Conservation (phyloP, 139 green algal species). For the Tetraselmis chui region DNA sequence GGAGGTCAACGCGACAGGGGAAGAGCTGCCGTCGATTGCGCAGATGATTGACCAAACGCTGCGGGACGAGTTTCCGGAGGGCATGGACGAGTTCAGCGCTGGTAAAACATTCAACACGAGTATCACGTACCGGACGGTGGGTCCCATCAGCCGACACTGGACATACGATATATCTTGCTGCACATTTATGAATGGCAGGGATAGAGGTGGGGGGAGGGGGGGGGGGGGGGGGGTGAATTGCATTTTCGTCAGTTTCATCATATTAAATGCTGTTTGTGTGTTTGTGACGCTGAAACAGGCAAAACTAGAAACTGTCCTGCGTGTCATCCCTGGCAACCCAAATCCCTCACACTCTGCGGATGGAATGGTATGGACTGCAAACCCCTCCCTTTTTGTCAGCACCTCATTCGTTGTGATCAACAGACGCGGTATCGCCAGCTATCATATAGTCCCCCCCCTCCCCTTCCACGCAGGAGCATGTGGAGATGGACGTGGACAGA, state of each 20-base stretch:
- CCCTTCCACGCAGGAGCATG: neutral
- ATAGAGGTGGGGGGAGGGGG: too few species aligned
- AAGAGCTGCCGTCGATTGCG: neutral
- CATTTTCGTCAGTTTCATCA: too few species aligned
- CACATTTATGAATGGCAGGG: too few species aligned
- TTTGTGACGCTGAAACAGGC: conserved; percentile 11
- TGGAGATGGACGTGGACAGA: conserved; percentile 71
- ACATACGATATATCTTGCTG: neutral
- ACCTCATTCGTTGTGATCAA: neutral
- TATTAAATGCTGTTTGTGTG: too few species aligned
- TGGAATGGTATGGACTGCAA: neutral
- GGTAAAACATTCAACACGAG: conserved; percentile 61
- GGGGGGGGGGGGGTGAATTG: too few species aligned
- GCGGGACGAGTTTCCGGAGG: conserved; percentile 56
- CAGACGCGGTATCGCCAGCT: neutral
- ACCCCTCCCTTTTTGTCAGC: neutral
- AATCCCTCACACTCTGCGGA: neutral
- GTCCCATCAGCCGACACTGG: neutral
- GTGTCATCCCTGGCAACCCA: conserved; percentile 14
- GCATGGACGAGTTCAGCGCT: conserved; percentile 32
- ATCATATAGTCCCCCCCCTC: neutral
- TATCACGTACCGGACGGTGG: conserved; percentile 33
- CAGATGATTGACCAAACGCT: conserved; percentile 54
- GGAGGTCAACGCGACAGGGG: neutral
- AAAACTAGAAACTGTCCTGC: conserved; percentile 34